Evolutionary conservation across 2,329 filamentous ascomycete species (phyloP).

Genomic region (Emericellopsis atlantica): DNA sequence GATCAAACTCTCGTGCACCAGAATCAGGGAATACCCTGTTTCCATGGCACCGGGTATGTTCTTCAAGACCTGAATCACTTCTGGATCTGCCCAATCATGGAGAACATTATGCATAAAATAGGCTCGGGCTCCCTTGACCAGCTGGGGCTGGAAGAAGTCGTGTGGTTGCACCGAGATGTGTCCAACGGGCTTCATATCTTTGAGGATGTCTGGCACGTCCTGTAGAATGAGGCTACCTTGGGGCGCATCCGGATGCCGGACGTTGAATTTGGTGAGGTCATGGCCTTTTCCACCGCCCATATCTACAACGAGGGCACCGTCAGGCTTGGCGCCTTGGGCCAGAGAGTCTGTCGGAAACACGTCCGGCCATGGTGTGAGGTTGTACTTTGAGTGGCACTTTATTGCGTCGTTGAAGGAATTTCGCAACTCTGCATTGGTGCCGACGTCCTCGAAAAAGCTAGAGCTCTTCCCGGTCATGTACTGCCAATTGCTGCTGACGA

Average conservation of each 20-base stretch:
- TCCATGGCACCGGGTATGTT: constrained; percentile 16
- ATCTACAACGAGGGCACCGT: constrained; percentile 17
- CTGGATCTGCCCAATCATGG: constrained; percentile 24
- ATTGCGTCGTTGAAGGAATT: constrained; percentile 24
- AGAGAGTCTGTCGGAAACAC: constrained; percentile 15
- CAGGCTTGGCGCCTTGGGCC: constrained; percentile 15
- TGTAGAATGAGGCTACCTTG: constrained; percentile 32
- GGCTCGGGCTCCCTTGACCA: constrained; percentile 19
- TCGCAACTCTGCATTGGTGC: constrained; percentile 13
- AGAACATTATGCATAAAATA: constrained; percentile 28
- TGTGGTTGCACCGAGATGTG: constrained; percentile 22
- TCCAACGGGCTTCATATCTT: constrained; percentile 11
- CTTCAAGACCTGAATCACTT: constrained; percentile 16
- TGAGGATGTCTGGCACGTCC: constrained; percentile 29
- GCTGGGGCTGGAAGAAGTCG: constrained; percentile 32
- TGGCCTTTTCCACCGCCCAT: constrained; percentile 21
- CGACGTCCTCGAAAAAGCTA: constrained; percentile 14
- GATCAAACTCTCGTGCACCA: constrained; percentile 19
- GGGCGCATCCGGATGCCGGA: constrained; percentile 18
- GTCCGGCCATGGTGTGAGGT: constrained; percentile 5
- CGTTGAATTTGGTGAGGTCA: constrained; percentile 17
- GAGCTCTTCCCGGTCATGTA: constrained; percentile 19
- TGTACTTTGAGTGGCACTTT: constrained; percentile 4
- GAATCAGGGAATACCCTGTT: constrained; percentile 17
- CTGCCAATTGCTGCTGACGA: constrained; percentile 16